Conservation (phyloP, 1,139 yeast species). For the Entelexis paramagnoliae region DNA sequence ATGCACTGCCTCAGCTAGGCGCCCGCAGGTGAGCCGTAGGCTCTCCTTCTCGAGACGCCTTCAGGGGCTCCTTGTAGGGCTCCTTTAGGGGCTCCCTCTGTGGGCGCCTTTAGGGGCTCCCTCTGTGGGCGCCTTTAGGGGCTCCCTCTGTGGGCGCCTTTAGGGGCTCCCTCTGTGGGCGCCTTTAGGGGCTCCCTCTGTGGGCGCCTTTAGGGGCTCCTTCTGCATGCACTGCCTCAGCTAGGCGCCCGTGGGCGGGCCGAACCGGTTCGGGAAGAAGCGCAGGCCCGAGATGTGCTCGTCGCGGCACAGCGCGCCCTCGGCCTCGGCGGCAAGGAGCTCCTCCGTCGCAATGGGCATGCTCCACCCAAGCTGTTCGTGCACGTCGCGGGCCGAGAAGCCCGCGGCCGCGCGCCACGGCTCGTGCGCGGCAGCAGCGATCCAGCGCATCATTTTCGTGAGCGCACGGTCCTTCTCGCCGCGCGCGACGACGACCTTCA, state of each 20-base stretch:
- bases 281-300: constrained; percentile 51
- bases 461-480: constrained; percentile 17
- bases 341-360: constrained; percentile 60
- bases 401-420: constrained; percentile 32
- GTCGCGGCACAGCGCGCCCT: constrained; percentile 55
- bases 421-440: constrained; percentile 23
- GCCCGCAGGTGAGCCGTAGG: not conserved
- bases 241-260: not conserved
- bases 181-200: too few relatives aligned
- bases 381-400: constrained; percentile 38
- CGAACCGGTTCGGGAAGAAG: constrained; percentile 31
- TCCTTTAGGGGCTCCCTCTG: too few relatives aligned
- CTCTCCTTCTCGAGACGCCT: too few relatives aligned
- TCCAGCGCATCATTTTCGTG: constrained; percentile 28
- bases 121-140: too few relatives aligned
- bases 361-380: constrained; percentile 58
- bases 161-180: too few relatives aligned
- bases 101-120: too few relatives aligned
- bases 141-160: too few relatives aligned
- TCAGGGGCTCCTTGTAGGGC: too few relatives aligned
- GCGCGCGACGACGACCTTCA: constrained; percentile 36
- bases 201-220: too few relatives aligned
- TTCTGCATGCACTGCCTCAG: not conserved
- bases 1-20: not conserved
- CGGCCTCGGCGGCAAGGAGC: constrained; percentile 47